These are phyloP conservation scores for Avena sativa DNA, from an alignment of 176 grass and related monocot genomes.

Conservation along the genomic window DNA sequence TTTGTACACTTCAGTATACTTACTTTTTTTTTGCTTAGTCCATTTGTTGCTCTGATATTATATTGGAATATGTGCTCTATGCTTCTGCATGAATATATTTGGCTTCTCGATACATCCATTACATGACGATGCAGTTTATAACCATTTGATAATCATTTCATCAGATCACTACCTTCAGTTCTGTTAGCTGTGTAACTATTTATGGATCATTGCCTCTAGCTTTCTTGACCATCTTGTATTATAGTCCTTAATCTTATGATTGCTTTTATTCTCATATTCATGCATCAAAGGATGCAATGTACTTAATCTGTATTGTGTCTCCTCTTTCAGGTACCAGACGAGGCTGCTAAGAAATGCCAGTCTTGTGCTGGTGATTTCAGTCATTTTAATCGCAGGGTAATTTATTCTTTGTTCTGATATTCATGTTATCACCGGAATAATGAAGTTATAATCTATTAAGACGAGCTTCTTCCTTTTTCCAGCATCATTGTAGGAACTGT, in stretches of 20 bases:
- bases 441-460: conserved; percentile 35
- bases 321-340: conserved; percentile 83
- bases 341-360: conserved; percentile 81
- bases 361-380: conserved; percentile 87
- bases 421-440: background rate
- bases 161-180: background rate
- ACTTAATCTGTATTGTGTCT: conserved; percentile 10
- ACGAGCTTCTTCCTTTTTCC: conserved; percentile 15
- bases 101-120: background rate
- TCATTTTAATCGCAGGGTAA: conserved; percentile 90
- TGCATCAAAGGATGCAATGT: background rate
- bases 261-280: background rate
- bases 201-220: conserved; percentile 1
- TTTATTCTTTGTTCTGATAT: conserved; percentile 37
- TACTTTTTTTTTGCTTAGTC: conserved; percentile 7
- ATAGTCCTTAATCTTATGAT: conserved; percentile 24
- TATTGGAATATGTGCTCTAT: background rate
- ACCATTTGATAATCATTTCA: conserved; percentile 15
- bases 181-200: background rate
- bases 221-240: conserved; percentile 10
- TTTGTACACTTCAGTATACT: background rate
- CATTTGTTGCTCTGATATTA: background rate
- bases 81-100: conserved; percentile 7
- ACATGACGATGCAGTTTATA: background rate
- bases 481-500: conserved; percentile 99